A percentile compares a stretch with the other conserved stretches of the same genome.
Conservation (phyloP, 2,329 filamentous ascomycete species). For the Tolypocladium ovalisporum region DNA sequence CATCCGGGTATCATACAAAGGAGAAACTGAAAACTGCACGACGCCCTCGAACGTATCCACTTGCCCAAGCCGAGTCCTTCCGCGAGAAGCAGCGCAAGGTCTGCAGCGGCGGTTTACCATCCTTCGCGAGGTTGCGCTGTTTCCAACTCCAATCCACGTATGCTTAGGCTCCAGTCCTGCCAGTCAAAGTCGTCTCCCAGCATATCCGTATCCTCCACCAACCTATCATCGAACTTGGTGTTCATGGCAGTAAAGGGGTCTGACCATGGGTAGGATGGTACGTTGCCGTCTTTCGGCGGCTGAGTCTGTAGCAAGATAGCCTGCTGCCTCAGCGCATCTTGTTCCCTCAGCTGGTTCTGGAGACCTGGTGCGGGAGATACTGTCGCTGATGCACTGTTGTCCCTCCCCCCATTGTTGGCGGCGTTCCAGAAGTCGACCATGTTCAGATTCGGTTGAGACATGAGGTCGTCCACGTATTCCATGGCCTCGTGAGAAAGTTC, state of each 20-base stretch:
- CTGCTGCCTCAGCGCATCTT: constrained; percentile 9
- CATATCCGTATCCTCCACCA: constrained; percentile 25
- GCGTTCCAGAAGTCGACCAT: constrained; percentile 22
- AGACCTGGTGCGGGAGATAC: background rate
- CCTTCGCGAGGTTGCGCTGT: constrained; percentile 10
- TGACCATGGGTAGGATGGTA: constrained; percentile 31
- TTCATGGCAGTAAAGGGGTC: constrained; percentile 19
- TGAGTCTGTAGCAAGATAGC: constrained; percentile 11
- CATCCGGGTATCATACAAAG: background rate
- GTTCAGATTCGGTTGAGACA: constrained; percentile 24
- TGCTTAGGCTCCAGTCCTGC: constrained; percentile 35
- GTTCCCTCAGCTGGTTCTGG: constrained; percentile 4
- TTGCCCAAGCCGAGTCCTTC: background rate
- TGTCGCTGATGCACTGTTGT: background rate
- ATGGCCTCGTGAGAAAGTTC: constrained; percentile 18
- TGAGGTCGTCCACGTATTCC: constrained; percentile 24
- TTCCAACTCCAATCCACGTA: constrained; percentile 26
- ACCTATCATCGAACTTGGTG: constrained; percentile 14
- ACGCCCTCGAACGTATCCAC: background rate
- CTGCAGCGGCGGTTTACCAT: constrained; percentile 7
- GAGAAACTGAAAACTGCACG: background rate
- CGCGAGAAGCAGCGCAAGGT: background rate
- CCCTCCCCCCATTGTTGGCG: background rate
- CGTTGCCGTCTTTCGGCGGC: constrained; percentile 19
- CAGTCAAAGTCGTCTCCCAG: constrained; percentile 34